Base-by-base conservation (phyloP, 495 filamentous ascomycete genomes). In the Lichenothelia convexa region DNA sequence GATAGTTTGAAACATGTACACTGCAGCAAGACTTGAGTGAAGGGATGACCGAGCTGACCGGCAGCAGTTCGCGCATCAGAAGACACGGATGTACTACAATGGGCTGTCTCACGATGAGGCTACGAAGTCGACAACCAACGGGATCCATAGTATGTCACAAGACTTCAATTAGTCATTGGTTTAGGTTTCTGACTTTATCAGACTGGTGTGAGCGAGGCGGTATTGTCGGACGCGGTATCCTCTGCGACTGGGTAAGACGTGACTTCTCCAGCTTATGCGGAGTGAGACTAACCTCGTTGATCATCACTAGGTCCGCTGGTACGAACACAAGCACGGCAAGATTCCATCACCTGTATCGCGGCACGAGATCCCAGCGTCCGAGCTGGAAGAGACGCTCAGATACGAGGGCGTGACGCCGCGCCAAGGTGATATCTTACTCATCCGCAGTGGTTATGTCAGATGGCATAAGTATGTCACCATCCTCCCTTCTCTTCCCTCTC, bases 191-290 rank as follows among this genome's bases (percentile, higher is more conserved):
- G 19, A 36, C 12, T 1, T 13, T 34, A 13, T 7, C 31, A 33
- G 31, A 23, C 9, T 48, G 32, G 37, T 45, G 18, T 31, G 37
- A 36, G 31, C 45, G 45, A n/a, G 47, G 44, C 18, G 44, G 44
- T 11, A 64, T 73, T 20, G 60, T 67, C 20, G 69, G 68, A n/a
- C 67, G 68, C 5, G 67, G 68, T 4, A 58, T 75, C 18, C 60
- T 75, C 12, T 47, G 73, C 32, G 66, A 69, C 49, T 70, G 66
- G 42, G 31, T 33, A 33, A 11, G 24, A n/a, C n/a, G n/a, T n/a
- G n/a, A n/a, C n/a, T n/a, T n/a, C n/a, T n/a, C n/a, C n/a, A n/a
- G n/a, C n/a, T 29, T 29, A 13, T 29, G 9, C 24, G 15, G 24
- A 29, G 15, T 29, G 9, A 29, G 1, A 13, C 24, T 29, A 9